Evolutionary conservation across 2,329 filamentous ascomycete species (phyloP).

Genomic region (Fusarium liriodendri): DNA sequence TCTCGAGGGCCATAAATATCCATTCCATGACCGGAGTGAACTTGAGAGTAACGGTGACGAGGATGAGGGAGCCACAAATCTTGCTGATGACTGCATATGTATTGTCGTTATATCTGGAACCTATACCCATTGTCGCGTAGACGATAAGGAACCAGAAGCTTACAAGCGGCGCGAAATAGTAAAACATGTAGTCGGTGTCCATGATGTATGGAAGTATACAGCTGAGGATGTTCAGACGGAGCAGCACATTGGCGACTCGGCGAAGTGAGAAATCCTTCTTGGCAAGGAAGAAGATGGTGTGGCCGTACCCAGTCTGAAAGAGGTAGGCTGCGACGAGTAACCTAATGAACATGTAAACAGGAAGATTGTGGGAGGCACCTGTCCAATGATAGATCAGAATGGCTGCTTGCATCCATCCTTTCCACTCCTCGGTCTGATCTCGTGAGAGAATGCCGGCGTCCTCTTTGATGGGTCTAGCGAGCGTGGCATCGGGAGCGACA

Average conservation of each 20-base stretch:
- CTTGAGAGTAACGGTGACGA: constrained; percentile 46
- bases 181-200: constrained; percentile 61
- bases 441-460: constrained; percentile 50
- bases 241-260: constrained; percentile 63
- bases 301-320: constrained; percentile 72
- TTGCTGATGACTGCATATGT: constrained; percentile 58
- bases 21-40: constrained; percentile 31
- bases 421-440: constrained; percentile 72
- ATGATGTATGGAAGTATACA: constrained; percentile 66
- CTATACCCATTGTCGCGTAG: constrained; percentile 62
- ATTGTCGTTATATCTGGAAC: constrained; percentile 55
- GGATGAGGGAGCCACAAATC: constrained; percentile 55
- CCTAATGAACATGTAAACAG: constrained; percentile 66
- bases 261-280: constrained; percentile 67
- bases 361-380: constrained; percentile 57
- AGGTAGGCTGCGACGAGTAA: constrained; percentile 68
- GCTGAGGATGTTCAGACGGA: constrained; percentile 68
- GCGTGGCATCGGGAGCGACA: background rate
- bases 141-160: constrained; percentile 72
- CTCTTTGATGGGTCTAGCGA: constrained; percentile 8
- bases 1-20: constrained; percentile 46
- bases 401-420: constrained; percentile 71
- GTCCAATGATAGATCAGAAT: constrained; percentile 68
- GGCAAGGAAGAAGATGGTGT: constrained; percentile 67
- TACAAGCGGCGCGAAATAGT: constrained; percentile 69